Evolutionary conservation across 192 early-diverging fungal species (phyloP), one percentile per base, ranked within the genome.

Genomic region (Oehlia diaphana): DNA sequence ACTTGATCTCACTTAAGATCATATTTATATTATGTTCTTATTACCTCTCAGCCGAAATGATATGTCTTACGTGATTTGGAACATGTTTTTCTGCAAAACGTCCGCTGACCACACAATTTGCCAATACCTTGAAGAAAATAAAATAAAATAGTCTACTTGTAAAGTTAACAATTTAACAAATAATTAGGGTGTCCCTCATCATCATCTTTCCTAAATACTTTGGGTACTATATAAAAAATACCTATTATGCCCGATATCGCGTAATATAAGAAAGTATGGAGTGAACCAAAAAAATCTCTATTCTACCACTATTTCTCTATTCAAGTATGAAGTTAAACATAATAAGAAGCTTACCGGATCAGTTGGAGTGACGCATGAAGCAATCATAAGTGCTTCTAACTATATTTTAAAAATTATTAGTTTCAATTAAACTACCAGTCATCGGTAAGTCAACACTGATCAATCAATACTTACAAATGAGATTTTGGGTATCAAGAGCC

Each of bases 101-200:
- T 49, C 97, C 97, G 77, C 94, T 93, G 14, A 98, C 92, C 14
- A 98, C 93, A 0, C 94, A 93, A 85, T 95, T 97, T 65, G 95
- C 93, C 42, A 98, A 80, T 21, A 90, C 82, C 87, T 87, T 31
- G 26, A 73, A 19, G 13, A 58, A 23, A 39, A 71, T 8, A 42
- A 91, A 33, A 96, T 77, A 49, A 96, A 21, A 64, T 64, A 31
- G 33, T 12, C 42, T 12, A 12, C 44, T 47, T 47, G 16, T 16
- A 3, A 31, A 31, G 31, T 31, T 31, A 31, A 1, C n/a, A 19
- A 63, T 63, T 23, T n/a, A 5, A 7, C 8, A 64, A 26, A 26
- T 64, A 14, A 31, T 66, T 66, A 21, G 31, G 31, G 4, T 35
- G 5, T 33, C 64, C 13, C 31, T 42, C 35, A 37, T 37, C 35